Evolutionary conservation across 2,329 filamentous ascomycete species (phyloP).

Genomic region (Colletotrichum falcatum): DNA sequence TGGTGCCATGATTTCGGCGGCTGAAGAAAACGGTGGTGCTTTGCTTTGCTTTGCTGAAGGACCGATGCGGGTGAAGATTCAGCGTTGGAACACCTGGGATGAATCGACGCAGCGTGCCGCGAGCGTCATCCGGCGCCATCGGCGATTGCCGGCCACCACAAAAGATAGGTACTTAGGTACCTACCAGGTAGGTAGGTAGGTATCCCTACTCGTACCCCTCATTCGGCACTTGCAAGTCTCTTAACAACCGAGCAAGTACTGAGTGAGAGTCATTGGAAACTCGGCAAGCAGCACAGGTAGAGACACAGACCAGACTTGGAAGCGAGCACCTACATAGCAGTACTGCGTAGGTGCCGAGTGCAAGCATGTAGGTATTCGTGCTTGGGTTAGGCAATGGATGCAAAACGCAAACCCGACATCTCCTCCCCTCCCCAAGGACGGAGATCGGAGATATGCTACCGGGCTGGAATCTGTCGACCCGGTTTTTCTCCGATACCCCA

Average conservation of each 20-base stretch:
- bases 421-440: constrained; percentile 12
- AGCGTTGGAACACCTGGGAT: not conserved
- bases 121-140: constrained; percentile 5
- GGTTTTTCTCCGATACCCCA: constrained; percentile 24
- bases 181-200: too few relatives aligned
- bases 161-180: not conserved
- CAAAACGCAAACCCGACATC: not conserved
- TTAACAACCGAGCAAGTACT: not conserved
- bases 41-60: not conserved
- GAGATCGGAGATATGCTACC: constrained; percentile 20
- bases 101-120: not conserved
- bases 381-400: not conserved
- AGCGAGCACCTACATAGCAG: too few relatives aligned
- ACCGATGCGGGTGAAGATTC: not conserved
- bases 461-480: constrained; percentile 17
- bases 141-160: not conserved
- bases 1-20: not conserved
- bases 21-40: not conserved
- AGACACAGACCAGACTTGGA: not conserved
- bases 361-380: too few relatives aligned
- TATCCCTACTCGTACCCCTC: too few relatives aligned
- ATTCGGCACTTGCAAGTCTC: constrained; percentile 2
- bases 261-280: not conserved
- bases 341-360: not conserved
- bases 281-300: not conserved